Conservation (phyloP, 148 eudicot genomes). For the Vaccinium darrowii region DNA sequence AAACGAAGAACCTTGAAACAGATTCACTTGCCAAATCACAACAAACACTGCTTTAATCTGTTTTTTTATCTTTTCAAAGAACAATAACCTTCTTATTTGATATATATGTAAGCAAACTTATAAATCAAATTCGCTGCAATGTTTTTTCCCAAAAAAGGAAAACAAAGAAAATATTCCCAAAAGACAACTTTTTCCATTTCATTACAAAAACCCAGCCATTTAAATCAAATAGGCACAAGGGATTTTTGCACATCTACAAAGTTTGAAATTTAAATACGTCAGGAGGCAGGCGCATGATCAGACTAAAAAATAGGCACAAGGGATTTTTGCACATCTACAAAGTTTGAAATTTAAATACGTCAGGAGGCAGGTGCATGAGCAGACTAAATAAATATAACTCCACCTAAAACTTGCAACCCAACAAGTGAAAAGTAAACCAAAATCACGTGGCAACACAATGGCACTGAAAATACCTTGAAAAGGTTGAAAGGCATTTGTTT, state of each 20-base stretch:
- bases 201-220: not conserved
- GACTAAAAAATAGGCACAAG: not conserved
- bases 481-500: slow-evolving; percentile 64
- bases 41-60: not conserved
- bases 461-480: slow-evolving; percentile 63
- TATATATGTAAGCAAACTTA: not conserved
- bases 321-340: not conserved
- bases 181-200: not conserved
- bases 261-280: not conserved
- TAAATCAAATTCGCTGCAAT: not conserved
- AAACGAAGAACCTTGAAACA: not conserved
- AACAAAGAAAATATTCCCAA: not conserved
- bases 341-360: not conserved
- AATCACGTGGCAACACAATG: slow-evolving; percentile 4
- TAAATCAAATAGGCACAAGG: not conserved
- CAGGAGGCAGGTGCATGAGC: not conserved
- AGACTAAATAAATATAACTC: not conserved
- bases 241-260: not conserved
- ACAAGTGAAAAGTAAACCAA: not conserved
- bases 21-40: not conserved
- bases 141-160: not conserved
- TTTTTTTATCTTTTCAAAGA: not conserved
- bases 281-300: not conserved
- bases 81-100: not conserved
- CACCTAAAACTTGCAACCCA: not conserved